A percentile compares a stretch with the other conserved stretches of the same genome.
Evolutionary conservation across 2,329 filamentous ascomycete genomes (phyloP).

Genomic region (Pseudocercospora musae): DNA sequence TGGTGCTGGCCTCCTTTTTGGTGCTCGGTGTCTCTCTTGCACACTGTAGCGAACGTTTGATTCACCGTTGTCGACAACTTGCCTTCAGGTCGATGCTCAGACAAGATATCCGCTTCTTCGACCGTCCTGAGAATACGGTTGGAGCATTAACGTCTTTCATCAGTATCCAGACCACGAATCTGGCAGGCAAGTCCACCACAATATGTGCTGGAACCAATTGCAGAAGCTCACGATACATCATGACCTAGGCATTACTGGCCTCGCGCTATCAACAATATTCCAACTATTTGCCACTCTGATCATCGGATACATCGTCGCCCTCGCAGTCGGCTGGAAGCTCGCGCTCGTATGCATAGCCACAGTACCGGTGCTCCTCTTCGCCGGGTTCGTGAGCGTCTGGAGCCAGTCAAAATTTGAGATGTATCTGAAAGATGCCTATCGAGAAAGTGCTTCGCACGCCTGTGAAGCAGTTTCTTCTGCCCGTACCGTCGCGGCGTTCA

Average conservation of each 20-base stretch:
- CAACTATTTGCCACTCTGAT: conserved; percentile 41
- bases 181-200: conserved; percentile 41
- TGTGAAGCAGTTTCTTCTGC: conserved; percentile 28
- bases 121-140: conserved; percentile 51
- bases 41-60: conserved; percentile 73
- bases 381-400: conserved; percentile 45
- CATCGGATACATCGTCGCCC: conserved; percentile 47
- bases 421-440: conserved; percentile 9
- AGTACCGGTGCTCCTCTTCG: conserved; percentile 44
- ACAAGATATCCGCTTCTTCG: conserved; percentile 88
- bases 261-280: conserved; percentile 47
- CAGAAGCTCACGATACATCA: neutral
- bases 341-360: conserved; percentile 46
- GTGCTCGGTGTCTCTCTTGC: conserved; percentile 71
- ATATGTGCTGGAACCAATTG: neutral
- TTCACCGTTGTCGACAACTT: conserved; percentile 73
- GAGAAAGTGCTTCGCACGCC: conserved; percentile 18
- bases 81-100: conserved; percentile 82
- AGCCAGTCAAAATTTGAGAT: conserved; percentile 25
- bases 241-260: conserved; percentile 48
- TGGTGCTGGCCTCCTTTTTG: conserved; percentile 7
- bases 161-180: conserved; percentile 43
- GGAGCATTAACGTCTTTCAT: conserved; percentile 44
- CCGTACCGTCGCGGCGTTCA: conserved; percentile 27
- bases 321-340: conserved; percentile 49